A percentile compares a stretch with the other conserved stretches of the same genome.
These are phyloP conservation scores for Quercus aquifolioides DNA, from an alignment of 306 rosid species.

Conservation along the genomic window DNA sequence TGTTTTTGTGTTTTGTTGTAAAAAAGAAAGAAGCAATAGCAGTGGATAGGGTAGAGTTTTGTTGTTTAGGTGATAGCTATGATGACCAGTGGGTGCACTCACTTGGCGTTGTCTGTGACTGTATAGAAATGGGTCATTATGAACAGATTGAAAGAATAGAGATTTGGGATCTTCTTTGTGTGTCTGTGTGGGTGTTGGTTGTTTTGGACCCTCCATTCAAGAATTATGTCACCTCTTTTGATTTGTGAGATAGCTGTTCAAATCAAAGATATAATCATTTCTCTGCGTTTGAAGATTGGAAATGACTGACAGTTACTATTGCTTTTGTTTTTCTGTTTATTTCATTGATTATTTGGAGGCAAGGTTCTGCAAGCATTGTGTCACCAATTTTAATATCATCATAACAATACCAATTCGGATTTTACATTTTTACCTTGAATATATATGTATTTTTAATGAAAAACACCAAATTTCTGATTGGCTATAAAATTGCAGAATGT, in stretches of 20 bases:
- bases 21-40: slow-evolving; percentile 6
- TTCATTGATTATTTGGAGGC: neutral
- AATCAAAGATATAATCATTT: neutral
- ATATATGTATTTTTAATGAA: neutral
- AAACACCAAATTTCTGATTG: neutral
- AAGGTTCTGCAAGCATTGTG: too few species aligned
- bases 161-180: slow-evolving; percentile 29
- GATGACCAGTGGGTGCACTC: slow-evolving; percentile 37
- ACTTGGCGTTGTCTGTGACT: slow-evolving; percentile 37
- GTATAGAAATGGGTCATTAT: slow-evolving; percentile 52
- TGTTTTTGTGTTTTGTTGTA: slow-evolving; percentile 15
- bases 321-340: too few species aligned
- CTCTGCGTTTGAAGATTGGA: slow-evolving; percentile 4
- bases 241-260: slow-evolving; percentile 16
- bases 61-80: slow-evolving; percentile 1
- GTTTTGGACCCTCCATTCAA: slow-evolving; percentile 21
- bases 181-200: slow-evolving; percentile 10
- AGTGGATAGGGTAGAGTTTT: neutral
- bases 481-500: neutral
- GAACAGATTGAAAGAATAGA: slow-evolving; percentile 37
- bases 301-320: slow-evolving; percentile 7
- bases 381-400: too few species aligned
- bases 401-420: too few species aligned
- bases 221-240: slow-evolving; percentile 23
- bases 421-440: too few species aligned